A percentile compares a stretch with the other conserved stretches of the same genome.
phyloP scores from a whole-genome alignment of 768 basidiomycete genomes.

The Kwoniella sp. region DNA sequence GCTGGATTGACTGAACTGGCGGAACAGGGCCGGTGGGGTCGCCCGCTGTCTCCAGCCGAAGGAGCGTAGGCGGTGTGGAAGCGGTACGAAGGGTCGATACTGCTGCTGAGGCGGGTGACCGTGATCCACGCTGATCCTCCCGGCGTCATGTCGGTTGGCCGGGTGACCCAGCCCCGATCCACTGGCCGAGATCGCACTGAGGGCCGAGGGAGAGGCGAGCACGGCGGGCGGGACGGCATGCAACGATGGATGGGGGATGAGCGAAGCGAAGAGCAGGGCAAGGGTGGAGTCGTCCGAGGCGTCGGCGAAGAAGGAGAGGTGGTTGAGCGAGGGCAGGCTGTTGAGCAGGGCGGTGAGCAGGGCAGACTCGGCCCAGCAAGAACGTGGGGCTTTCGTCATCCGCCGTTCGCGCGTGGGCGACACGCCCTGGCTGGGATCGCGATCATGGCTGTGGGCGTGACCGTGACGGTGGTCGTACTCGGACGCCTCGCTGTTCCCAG shows the following conservation, averaged over 20 bases:
- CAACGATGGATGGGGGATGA: constrained; percentile 37
- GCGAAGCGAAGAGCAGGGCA: constrained; percentile 30
- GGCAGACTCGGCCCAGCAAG: constrained; percentile 42
- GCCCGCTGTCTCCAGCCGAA: constrained; percentile 48
- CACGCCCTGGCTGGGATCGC: not conserved
- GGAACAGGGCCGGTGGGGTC: constrained; percentile 30
- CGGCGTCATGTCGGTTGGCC: too few species aligned
- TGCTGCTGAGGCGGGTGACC: not conserved
- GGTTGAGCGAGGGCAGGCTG: constrained; percentile 37
- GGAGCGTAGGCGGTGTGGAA: constrained; percentile 29
- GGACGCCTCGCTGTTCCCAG: too few species aligned
- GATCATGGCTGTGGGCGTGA: too few species aligned
- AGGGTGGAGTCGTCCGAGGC: constrained; percentile 45
- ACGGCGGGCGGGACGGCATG: constrained; percentile 28
- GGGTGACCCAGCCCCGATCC: too few species aligned
- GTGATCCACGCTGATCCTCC: too few species aligned
- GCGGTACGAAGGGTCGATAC: constrained; percentile 13
- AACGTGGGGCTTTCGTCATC: constrained; percentile 13
- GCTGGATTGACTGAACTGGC: constrained; percentile 35
- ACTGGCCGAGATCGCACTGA: constrained; percentile 12
- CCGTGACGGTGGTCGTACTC: too few species aligned
- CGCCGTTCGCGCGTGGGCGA: too few species aligned
- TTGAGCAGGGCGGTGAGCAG: constrained; percentile 32
- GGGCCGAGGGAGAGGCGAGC: constrained; percentile 12
- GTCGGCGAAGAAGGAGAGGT: constrained; percentile 48